phyloP scores from a whole-genome alignment of 2,329 filamentous ascomycete genomes.

The Blastomyces gilchristii region DNA sequence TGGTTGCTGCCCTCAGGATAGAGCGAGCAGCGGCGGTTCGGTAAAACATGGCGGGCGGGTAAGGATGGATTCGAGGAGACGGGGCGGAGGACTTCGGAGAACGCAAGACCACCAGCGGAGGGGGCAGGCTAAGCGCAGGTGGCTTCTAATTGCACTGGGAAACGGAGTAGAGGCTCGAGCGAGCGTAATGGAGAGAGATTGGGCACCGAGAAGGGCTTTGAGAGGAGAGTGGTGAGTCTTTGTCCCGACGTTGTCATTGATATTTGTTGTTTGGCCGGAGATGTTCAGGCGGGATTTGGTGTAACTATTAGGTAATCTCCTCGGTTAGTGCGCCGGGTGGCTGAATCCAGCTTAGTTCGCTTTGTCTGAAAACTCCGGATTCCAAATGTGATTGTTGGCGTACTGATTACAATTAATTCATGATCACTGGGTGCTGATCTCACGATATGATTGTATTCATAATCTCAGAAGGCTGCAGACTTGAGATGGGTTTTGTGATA shows the following conservation, averaged over 20 bases:
- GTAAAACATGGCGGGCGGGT: constrained; percentile 35
- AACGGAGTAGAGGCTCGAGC: constrained; percentile 12
- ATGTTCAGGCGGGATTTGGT: not conserved
- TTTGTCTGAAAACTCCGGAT: no score
- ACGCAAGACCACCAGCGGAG: not conserved
- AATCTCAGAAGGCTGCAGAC: no score
- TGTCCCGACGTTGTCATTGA: not conserved
- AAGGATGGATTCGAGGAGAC: constrained; percentile 24
- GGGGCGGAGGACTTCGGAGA: constrained; percentile 13
- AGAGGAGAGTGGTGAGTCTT: not conserved
- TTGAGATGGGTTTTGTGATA: no score
- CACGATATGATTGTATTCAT: not conserved
- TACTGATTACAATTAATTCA: no score
- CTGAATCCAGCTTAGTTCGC: no score
- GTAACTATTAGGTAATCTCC: constrained; percentile 3
- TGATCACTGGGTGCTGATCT: no score
- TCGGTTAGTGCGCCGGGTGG: not conserved
- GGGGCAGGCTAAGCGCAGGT: constrained; percentile 10
- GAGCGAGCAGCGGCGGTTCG: constrained; percentile 38
- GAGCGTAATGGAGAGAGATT: constrained; percentile 4
- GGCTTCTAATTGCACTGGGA: constrained; percentile 27
- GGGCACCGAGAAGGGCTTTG: not conserved
- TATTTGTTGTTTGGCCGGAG: not conserved
- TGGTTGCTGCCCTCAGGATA: constrained; percentile 34
- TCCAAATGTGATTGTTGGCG: no score